Percentiles rank a stretch among this genome's conserved stretches.
These are phyloP conservation scores for Bolboschoenus planiculmis DNA, from an alignment of 176 grass and related monocot genomes.

Conservation along the genomic window DNA sequence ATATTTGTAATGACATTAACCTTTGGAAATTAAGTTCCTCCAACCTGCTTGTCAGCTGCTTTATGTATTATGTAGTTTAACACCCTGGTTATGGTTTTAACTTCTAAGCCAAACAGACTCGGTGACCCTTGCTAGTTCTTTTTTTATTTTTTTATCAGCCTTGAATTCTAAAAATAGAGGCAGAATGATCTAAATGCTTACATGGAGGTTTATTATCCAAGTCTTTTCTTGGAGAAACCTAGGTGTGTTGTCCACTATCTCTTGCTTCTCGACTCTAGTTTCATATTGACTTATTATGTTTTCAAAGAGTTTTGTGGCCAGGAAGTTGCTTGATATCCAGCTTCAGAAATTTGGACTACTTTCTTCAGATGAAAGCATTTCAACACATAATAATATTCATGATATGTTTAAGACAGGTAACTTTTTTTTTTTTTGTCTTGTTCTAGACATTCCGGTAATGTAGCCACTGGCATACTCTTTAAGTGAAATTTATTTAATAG, in stretches of 20 bases:
- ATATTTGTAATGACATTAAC: background rate
- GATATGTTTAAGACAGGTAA: constrained; percentile 73
- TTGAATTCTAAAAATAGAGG: background rate
- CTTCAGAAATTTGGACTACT: constrained; percentile 63
- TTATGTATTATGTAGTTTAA: background rate
- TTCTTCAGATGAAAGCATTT: constrained; percentile 70
- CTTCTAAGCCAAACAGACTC: background rate
- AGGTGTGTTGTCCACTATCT: background rate
- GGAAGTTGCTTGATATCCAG: constrained; percentile 76
- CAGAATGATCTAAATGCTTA: background rate
- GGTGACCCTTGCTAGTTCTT: background rate
- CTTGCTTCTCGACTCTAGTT: background rate
- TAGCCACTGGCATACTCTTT: background rate
- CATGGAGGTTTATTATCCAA: background rate
- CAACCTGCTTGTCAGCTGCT: background rate
- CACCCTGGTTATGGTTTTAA: background rate
- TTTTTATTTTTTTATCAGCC: background rate
- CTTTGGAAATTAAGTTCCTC: background rate
- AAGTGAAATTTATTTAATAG: background rate
- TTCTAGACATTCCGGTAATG: background rate
- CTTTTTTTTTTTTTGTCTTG: constrained; percentile 13
- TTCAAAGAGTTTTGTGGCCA: constrained; percentile 79
- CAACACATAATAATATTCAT: constrained; percentile 44
- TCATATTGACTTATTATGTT: constrained; percentile 11
- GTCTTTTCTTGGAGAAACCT: background rate